Conservation (phyloP, 192 early-diverging fungal genomes). For the Jimgerdemannia flammicorona region DNA sequence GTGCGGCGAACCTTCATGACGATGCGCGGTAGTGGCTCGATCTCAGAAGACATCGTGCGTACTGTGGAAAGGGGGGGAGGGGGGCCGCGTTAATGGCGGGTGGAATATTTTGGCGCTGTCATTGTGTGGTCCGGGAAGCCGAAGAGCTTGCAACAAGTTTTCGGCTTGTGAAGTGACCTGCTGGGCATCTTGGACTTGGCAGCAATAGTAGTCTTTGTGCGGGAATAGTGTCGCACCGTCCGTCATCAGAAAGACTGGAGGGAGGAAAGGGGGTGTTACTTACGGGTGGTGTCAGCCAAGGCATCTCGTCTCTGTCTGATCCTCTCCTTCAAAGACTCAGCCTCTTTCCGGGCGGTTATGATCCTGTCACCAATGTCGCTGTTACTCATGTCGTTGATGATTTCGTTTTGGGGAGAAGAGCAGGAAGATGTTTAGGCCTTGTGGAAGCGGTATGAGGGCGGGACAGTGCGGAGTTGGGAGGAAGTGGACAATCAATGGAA, state of each 20-base stretch:
- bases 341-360: slow-evolving; percentile 86
- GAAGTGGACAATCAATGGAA: neutral
- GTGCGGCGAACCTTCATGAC: slow-evolving; percentile 95
- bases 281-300: slow-evolving; percentile 94
- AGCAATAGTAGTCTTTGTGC: neutral
- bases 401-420: neutral
- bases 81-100: neutral
- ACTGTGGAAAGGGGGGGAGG: neutral
- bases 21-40: slow-evolving; percentile 82
- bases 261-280: slow-evolving; percentile 8
- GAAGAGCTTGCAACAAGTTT: neutral
- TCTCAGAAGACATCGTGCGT: slow-evolving; percentile 40
- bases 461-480: neutral
- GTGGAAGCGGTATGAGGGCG: neutral
- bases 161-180: neutral
- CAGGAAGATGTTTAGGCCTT: neutral
- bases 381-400: slow-evolving; percentile 5
- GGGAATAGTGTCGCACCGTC: neutral
- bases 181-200: neutral
- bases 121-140: neutral
- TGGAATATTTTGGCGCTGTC: neutral
- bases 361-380: slow-evolving; percentile 90
- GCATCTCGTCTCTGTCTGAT: slow-evolving; percentile 94
- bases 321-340: slow-evolving; percentile 93
- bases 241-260: neutral